These are phyloP conservation scores for Waltergamsia citrina DNA, from an alignment of 2,329 filamentous ascomycete genomes.

Conservation along the genomic window DNA sequence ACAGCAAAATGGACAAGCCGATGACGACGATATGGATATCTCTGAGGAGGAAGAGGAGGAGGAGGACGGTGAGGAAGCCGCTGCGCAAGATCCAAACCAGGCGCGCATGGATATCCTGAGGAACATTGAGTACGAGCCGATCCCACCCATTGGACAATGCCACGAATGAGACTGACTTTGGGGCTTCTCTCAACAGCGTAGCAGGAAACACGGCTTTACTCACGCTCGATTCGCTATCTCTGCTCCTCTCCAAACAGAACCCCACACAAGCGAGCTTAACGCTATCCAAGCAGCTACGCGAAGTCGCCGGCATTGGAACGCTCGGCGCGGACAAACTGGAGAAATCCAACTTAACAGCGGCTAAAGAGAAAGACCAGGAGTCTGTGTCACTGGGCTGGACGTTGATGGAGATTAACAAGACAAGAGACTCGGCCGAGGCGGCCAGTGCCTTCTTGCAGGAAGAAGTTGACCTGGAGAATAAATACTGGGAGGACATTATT, in stretches of 20 bases:
- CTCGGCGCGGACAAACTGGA: constrained; percentile 59
- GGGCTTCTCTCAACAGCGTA: constrained; percentile 13
- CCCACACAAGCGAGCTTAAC: constrained; percentile 60
- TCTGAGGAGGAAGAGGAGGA: constrained; percentile 37
- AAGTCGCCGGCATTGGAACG: constrained; percentile 64
- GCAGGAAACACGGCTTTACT: constrained; percentile 51
- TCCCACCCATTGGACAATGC: background rate
- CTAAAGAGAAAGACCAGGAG: constrained; percentile 46
- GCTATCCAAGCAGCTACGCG: constrained; percentile 61
- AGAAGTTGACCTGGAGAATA: constrained; percentile 71
- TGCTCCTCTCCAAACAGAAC: constrained; percentile 74
- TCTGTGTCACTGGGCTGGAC: constrained; percentile 62
- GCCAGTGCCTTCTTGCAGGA: constrained; percentile 64
- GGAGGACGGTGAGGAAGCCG: constrained; percentile 28
- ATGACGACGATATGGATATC: constrained; percentile 34
- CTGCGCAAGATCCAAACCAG: constrained; percentile 33
- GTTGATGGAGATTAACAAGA: constrained; percentile 64
- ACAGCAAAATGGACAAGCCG: constrained; percentile 29
- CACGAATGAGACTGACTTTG: background rate
- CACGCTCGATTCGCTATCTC: constrained; percentile 73
- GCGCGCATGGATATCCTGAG: constrained; percentile 49
- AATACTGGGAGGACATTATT: constrained; percentile 83
- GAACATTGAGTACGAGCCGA: constrained; percentile 42
- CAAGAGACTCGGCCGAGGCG: constrained; percentile 63
- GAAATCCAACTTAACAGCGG: constrained; percentile 47